Conservation (phyloP, 1,139 yeast genomes). For the Magnusiomyces clavatus region DNA sequence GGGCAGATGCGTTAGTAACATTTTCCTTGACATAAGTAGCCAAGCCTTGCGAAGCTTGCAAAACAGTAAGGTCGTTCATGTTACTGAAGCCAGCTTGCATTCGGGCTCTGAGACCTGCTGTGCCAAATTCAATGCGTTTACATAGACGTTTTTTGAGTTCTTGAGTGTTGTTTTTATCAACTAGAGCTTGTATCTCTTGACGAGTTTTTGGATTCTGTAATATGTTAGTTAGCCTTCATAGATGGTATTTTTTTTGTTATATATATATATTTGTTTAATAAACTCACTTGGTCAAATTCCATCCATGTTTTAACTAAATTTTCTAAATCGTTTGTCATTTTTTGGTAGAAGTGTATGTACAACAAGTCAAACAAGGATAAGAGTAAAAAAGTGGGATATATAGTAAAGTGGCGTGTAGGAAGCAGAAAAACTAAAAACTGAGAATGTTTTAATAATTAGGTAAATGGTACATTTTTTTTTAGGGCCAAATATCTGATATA, state of each 20-base stretch:
- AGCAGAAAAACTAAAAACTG: no score
- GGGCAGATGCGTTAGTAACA: constrained; percentile 27
- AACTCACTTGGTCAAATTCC: constrained; percentile 12
- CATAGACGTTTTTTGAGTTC: constrained; percentile 46
- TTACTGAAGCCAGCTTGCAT: constrained; percentile 89
- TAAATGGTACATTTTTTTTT: no score
- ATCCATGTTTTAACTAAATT: constrained; percentile 7
- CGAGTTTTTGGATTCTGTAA: constrained; percentile 45
- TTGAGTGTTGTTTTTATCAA: constrained; percentile 33
- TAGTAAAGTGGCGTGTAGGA: no score
- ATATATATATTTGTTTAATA: not conserved
- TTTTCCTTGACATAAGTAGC: constrained; percentile 48
- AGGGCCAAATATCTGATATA: no score
- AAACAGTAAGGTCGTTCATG: constrained; percentile 83
- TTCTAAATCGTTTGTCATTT: no score
- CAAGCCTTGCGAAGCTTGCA: constrained; percentile 90
- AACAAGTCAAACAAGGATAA: no score
- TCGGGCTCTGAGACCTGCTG: constrained; percentile 80
- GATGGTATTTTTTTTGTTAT: not conserved
- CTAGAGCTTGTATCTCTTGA: constrained; percentile 47
- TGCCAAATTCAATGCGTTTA: constrained; percentile 67
- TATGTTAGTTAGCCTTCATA: not conserved
- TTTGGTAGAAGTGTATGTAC: no score
- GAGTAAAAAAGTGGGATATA: no score
- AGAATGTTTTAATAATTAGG: no score